phyloP scores from a whole-genome alignment of 345 rosid genomes.

The Syzygium grande region DNA sequence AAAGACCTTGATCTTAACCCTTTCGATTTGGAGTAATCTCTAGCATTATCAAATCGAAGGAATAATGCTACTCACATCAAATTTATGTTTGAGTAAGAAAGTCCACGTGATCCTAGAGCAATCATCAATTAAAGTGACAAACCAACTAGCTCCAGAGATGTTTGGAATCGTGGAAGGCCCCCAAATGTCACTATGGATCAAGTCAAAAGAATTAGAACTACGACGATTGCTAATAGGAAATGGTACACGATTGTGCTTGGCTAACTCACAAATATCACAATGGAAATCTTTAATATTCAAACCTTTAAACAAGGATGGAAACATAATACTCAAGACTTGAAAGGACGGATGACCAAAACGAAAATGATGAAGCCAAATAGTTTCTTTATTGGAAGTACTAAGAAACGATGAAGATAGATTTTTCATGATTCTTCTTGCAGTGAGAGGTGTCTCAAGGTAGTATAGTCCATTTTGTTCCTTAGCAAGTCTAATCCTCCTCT shows the following conservation, averaged over 20 bases:
- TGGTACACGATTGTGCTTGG: not conserved
- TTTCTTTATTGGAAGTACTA: not conserved
- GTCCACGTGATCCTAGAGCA: no score
- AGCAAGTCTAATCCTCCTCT: not conserved
- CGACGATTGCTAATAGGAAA: not conserved
- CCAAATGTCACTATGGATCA: not conserved
- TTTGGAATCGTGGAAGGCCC: not conserved
- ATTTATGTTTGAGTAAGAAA: no score
- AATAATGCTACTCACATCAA: not conserved
- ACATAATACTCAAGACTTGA: no score
- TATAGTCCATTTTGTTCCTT: not conserved
- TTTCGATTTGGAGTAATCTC: not conserved
- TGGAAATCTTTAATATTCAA: no score
- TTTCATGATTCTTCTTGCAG: not conserved
- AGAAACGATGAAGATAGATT: not conserved
- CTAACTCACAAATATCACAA: not conserved
- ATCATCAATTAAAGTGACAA: no score
- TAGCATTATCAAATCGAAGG: not conserved
- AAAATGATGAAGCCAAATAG: not conserved
- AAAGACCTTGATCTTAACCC: no score
- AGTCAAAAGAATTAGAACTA: not conserved
- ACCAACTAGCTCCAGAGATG: no score
- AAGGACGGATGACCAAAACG: no score
- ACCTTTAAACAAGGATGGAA: no score
- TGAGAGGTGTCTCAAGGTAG: not conserved